Evolutionary conservation across 345 rosid genomes (phyloP).

Genomic region (Arabis alpina): DNA sequence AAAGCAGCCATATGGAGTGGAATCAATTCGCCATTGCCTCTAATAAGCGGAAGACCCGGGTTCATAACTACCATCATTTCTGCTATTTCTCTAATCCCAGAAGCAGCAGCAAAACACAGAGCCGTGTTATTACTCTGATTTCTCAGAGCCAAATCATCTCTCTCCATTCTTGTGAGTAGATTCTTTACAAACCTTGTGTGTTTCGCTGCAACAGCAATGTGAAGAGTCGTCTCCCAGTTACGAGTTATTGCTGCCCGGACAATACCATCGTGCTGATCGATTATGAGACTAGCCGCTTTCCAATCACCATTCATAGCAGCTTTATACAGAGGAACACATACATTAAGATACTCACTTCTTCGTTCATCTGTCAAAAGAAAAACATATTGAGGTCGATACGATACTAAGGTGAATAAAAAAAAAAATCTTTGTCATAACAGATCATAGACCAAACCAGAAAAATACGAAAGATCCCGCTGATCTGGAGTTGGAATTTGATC

Average conservation of each 20-base stretch:
- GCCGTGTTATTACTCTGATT: slow-evolving; percentile 24
- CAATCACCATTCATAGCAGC: slow-evolving; percentile 57
- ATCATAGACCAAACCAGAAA: background rate
- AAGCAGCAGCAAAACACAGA: slow-evolving; percentile 9
- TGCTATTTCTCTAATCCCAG: background rate
- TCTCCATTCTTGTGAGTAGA: slow-evolving; percentile 34
- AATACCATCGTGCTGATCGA: slow-evolving; percentile 38
- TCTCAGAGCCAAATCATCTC: slow-evolving; percentile 31
- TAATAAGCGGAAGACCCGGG: background rate
- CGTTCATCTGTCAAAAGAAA: slow-evolving; percentile 1
- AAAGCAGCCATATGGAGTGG: slow-evolving; percentile 13
- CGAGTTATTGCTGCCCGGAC: slow-evolving; percentile 17
- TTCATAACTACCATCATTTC: slow-evolving; percentile 10
- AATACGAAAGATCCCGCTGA: background rate
- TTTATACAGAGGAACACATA: slow-evolving; percentile 39
- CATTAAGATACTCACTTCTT: slow-evolving; percentile 2
- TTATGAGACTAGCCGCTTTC: slow-evolving; percentile 43
- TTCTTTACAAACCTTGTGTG: slow-evolving; percentile 44
- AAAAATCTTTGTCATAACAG: background rate
- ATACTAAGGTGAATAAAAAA: background rate
- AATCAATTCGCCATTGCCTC: background rate
- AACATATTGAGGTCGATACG: background rate
- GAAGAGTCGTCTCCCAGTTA: slow-evolving; percentile 46
- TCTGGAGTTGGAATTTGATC: background rate
- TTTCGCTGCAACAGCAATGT: slow-evolving; percentile 50